These are phyloP conservation scores for Phytopythium sindhum DNA, from an alignment of 352 stramenopile species.

Conservation along the genomic window DNA sequence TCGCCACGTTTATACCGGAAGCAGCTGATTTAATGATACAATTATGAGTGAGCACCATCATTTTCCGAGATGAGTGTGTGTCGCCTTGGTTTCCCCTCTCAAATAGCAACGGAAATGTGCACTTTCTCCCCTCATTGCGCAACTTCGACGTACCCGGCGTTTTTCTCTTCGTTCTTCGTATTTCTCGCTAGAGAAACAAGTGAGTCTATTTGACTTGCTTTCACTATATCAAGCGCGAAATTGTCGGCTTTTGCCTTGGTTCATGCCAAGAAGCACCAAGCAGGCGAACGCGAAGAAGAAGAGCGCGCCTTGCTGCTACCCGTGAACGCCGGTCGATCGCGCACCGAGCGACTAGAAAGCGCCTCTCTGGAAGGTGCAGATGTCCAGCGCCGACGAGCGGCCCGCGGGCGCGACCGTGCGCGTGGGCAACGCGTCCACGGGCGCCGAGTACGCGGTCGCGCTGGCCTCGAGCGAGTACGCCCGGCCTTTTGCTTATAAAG, in stretches of 20 bases:
- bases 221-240: neutral
- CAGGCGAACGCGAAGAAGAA: no score
- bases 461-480: constrained; percentile 51
- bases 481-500: neutral
- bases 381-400: neutral
- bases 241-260: neutral
- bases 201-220: neutral
- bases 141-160: constrained; percentile 5
- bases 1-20: neutral
- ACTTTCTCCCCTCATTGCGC: constrained; percentile 4
- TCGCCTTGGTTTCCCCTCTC: neutral
- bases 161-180: neutral
- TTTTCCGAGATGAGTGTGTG: neutral
- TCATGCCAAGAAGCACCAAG: neutral
- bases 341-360: neutral
- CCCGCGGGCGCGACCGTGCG: constrained; percentile 15
- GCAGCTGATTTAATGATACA: neutral
- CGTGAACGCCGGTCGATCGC: neutral
- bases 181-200: neutral
- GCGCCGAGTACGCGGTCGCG: constrained; percentile 30
- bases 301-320: neutral
- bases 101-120: neutral
- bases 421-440: constrained; percentile 48
- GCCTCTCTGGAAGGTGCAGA: neutral
- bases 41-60: neutral